phyloP scores from a whole-genome alignment of 805 yeast genomes.

The Saturnispora diversa region DNA sequence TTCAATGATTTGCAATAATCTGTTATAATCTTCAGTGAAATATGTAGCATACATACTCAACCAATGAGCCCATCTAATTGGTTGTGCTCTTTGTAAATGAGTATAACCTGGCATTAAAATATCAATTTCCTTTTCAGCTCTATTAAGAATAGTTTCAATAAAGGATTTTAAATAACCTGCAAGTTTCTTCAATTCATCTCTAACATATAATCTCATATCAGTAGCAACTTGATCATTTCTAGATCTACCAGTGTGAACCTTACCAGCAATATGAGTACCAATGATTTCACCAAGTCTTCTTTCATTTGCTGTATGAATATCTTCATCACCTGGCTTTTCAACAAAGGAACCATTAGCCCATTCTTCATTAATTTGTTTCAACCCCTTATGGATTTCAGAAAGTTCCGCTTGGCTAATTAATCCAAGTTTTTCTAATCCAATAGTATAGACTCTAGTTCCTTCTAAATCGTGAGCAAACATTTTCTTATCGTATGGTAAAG shows the following conservation, averaged over 20 bases:
- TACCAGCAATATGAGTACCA: conserved; percentile 90
- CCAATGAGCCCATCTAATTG: conserved; percentile 99
- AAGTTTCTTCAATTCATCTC: conserved; percentile 64
- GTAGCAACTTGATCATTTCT: conserved; percentile 99
- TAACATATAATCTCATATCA: conserved; percentile 93
- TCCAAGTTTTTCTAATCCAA: conserved; percentile 74
- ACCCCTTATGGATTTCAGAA: conserved; percentile 73
- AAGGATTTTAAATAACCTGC: conserved; percentile 49
- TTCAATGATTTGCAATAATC: conserved; percentile 69
- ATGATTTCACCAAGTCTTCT: conserved; percentile 94
- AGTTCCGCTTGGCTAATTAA: conserved; percentile 69
- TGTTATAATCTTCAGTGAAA: conserved; percentile 80
- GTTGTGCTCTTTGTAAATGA: conserved; percentile 97
- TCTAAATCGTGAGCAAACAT: conserved; percentile 93
- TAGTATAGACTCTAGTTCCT: conserved; percentile 90
- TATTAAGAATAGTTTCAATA: conserved; percentile 55
- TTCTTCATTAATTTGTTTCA: conserved; percentile 62
- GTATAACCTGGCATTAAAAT: conserved; percentile 98
- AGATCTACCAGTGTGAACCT: conserved; percentile 98
- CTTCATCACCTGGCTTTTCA: conserved; percentile 89
- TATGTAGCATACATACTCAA: conserved; percentile 90
- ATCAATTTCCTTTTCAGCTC: conserved; percentile 83
- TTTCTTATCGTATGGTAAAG: conserved; percentile 88
- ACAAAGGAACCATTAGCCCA: conserved; percentile 68
- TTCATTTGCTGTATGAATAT: conserved; percentile 97